A percentile compares a stretch with the other conserved stretches of the same genome.
Evolutionary conservation across 352 stramenopile species (phyloP).

Genomic region (Phytophthora parvispora): DNA sequence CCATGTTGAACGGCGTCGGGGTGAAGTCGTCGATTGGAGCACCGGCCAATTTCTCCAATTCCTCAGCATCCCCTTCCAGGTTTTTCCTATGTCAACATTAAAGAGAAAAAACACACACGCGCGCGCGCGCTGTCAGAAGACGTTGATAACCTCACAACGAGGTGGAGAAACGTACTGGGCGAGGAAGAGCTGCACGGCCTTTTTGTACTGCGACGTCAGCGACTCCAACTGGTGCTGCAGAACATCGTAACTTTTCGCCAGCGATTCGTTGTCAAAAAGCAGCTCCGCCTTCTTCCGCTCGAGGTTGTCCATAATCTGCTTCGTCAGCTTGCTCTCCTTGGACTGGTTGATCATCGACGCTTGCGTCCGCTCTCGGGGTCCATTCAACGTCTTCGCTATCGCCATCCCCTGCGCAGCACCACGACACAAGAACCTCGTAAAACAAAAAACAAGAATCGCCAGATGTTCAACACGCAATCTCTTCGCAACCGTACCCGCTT

Average conservation of each 20-base stretch:
- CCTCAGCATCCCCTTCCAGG: conserved; percentile 48
- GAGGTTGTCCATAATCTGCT: conserved; percentile 71
- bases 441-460: too few species aligned
- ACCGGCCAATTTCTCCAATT: conserved; percentile 58
- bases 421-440: neutral
- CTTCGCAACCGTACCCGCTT: conserved; percentile 45
- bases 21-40: conserved; percentile 76
- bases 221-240: conserved; percentile 71
- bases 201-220: conserved; percentile 80
- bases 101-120: neutral
- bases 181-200: conserved; percentile 75
- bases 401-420: conserved; percentile 45
- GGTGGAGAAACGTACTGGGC: conserved; percentile 56
- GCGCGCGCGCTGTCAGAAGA: neutral
- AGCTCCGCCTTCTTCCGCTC: conserved; percentile 73
- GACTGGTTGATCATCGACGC: conserved; percentile 43
- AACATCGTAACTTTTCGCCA: conserved; percentile 63
- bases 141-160: neutral
- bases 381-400: conserved; percentile 59
- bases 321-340: conserved; percentile 67
- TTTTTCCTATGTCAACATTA: conserved; percentile 57
- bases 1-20: conserved; percentile 71
- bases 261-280: conserved; percentile 71
- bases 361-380: conserved; percentile 42
- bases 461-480: neutral